phyloP scores from a whole-genome alignment of 192 early-diverging fungal genomes.

The Gonapodya sp. region DNA sequence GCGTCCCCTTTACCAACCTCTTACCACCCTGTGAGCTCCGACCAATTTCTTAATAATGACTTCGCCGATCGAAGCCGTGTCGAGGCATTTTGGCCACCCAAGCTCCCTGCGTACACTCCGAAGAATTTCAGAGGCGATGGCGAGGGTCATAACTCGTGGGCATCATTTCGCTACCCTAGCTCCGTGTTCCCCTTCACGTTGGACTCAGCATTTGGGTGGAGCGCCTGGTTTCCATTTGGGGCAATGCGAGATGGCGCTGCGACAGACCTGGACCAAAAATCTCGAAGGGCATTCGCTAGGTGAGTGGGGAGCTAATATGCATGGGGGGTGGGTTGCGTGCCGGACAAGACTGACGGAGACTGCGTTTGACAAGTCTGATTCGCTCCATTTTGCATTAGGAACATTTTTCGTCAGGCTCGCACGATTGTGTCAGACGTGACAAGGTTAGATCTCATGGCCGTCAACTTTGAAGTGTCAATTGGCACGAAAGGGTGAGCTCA shows the following conservation, averaged over 20 bases:
- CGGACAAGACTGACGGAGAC: neutral
- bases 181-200: neutral
- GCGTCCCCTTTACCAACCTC: neutral
- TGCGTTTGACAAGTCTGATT: neutral
- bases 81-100: neutral
- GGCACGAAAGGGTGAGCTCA: neutral
- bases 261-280: neutral
- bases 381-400: neutral
- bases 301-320: neutral
- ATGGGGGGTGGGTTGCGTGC: neutral
- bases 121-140: neutral
- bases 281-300: neutral
- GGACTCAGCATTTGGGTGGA: neutral
- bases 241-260: neutral
- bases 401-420: neutral
- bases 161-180: neutral
- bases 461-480: constrained; percentile 4
- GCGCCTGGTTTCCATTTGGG: neutral
- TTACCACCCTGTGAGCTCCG: neutral
- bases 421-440: neutral
- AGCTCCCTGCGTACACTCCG: neutral
- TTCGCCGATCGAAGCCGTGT: neutral
- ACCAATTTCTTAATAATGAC: neutral
- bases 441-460: neutral
- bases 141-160: neutral